Conservation (phyloP, 2,329 filamentous ascomycete genomes). For the Fusarium nygamai region DNA sequence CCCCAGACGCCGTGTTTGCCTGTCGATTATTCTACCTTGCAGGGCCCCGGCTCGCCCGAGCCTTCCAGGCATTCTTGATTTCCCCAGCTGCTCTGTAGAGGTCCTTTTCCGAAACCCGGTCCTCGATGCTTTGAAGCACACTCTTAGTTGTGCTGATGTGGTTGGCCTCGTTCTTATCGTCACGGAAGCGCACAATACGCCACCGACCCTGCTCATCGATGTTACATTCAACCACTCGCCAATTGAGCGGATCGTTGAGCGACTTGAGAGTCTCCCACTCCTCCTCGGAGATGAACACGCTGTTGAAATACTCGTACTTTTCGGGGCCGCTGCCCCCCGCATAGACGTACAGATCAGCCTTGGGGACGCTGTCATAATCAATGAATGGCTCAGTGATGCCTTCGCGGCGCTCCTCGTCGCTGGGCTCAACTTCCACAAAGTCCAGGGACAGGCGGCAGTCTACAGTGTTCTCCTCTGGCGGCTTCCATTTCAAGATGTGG, state of each 20-base stretch:
- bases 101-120: constrained; percentile 85
- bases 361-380: constrained; percentile 84
- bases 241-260: constrained; percentile 79
- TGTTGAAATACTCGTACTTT: constrained; percentile 71
- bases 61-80: constrained; percentile 87
- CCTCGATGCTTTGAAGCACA: constrained; percentile 89
- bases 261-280: constrained; percentile 89
- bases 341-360: constrained; percentile 77
- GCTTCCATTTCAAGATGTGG: constrained; percentile 98
- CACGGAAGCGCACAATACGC: constrained; percentile 88
- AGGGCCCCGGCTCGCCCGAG: constrained; percentile 40
- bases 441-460: constrained; percentile 85
- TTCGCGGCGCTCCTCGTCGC: constrained; percentile 73
- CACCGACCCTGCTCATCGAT: constrained; percentile 79
- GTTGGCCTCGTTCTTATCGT: constrained; percentile 93
- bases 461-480: constrained; percentile 91
- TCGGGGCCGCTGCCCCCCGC: constrained; percentile 65
- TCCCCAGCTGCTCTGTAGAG: constrained; percentile 73
- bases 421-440: constrained; percentile 78
- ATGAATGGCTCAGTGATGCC: constrained; percentile 69
- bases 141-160: constrained; percentile 85
- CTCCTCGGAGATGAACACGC: constrained; percentile 73
- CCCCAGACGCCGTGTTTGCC: constrained; percentile 24
- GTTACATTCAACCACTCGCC: constrained; percentile 89
- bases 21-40: constrained; percentile 60